Evolutionary conservation across 768 basidiomycete species (phyloP), one percentile per base, ranked within the genome.

Genomic region (Hypholoma fasciculare): DNA sequence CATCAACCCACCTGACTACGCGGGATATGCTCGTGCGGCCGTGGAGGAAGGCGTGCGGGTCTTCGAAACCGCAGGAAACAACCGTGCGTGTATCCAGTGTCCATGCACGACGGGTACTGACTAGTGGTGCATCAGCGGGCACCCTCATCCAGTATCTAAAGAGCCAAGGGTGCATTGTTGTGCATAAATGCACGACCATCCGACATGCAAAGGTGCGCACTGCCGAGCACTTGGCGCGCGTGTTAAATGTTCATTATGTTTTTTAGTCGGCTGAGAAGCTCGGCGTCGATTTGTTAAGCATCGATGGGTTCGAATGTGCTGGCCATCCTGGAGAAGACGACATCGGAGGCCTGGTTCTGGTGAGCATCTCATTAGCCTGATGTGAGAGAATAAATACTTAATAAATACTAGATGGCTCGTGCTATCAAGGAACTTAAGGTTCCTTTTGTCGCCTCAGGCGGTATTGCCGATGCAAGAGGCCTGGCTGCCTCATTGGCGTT

Each of bases 301-400:
- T 96, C 27, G 94, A 96, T 58, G 93, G 94, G 0, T 91, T 96
- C 60, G 94, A 96, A 79, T 96, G 93, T 67, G 95, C 94, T 30
- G 95, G 95, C 23, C 93, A 95, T 71, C 94, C 94, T 16, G 96
- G 96, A 60, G 96, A 97, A 68, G 92, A 96, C 43, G 96, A 97
- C 67, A 90, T 97, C 20, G 91, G 92, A 3, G 91, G 90, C 4
- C 66, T 96, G 20, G 89, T 97, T 3, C 73, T 97, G 74, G 93
- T 93, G 62, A 40, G 69, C 26, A 14, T 20, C 16, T 26, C n/a
- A 16, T 12, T 20, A n/a, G 37, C 1, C n/a, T 14, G 1, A 36
- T 3, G 7, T 37, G 34, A 5, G 20, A 26, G 5, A 38, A 38
- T 1, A 20, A 39, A 26, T 43, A 47, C 16, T 43, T 40, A 43